Base-by-base conservation (phyloP, 2,329 filamentous ascomycete genomes). In the Diaporthe vexans region DNA sequence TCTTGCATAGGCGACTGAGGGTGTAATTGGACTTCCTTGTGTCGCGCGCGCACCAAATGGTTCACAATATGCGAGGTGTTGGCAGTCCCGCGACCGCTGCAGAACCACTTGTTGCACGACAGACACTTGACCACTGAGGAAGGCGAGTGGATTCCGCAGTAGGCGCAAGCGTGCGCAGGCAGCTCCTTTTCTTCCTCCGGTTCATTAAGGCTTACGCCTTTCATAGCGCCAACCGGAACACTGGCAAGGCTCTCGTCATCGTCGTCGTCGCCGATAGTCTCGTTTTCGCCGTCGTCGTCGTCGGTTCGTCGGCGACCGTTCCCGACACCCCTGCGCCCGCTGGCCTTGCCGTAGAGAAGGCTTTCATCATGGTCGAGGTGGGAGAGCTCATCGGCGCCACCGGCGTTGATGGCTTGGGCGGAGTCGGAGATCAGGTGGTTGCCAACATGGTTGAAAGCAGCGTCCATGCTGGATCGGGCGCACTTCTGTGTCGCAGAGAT, bases 21-120 rank as follows among this genome's bases (percentile, higher is more conserved):
- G 83, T 99, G 97, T 72, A 99, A 91, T 84, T 98, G 96, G 71
- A 99, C 97, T 86, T 99, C 97, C 88, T 98, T 99, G 87, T 99
- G 97, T 77, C 97, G 94, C 77, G 97, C 96, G 80, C 97, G 94
- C 75, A 99, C 97, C 46, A 99, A 91, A 82, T 99, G 97, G 83
- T 98, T 98, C 85, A 99, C 95, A 79, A 99, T 98, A 82, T 99
- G 97, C 46, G 96, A 98, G 35, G 96, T 98, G 69, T 94, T 97
- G 24, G 95, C 95, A 84, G 98, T 99, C 78, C 97, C 96, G 80
- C 96, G 94, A 75, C 96, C 95, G 84, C 95, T 98, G 86, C 97
- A 99, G 83, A 99, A 99, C 97, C 97, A 99, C 83, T 98, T 99
- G 87, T 91, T 96, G 87, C 97, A 99, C 75, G 93, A 90, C 76